Evolutionary conservation across 257 asterid genomes (phyloP), one percentile per base, ranked within the genome.

Genomic region (Ehretia macrophylla): DNA sequence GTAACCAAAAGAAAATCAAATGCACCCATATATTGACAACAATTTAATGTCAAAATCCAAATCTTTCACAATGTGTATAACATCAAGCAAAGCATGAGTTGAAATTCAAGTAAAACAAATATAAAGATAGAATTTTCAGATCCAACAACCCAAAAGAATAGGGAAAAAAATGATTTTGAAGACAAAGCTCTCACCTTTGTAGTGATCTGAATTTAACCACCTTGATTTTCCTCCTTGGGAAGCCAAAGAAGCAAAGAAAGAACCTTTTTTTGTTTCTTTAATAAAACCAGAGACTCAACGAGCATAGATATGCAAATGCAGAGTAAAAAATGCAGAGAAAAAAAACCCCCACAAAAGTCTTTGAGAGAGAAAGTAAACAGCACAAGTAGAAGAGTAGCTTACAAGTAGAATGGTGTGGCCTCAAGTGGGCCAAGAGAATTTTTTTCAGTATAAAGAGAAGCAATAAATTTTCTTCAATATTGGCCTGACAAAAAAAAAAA

Each of bases 291-390:
- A 74, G 74, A 71, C 75, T 67, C 81, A 79, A 77, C 45, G 80
- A 66, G 82, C 89, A 72, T 64, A 76, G 80, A 85, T 75, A 67
- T 22, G 72, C 69, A 86, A 84, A 84, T 84, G 90, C 84, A 56
- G 80, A 56, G 45, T 65, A 6, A 56, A 75, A 80, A 84, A 72
- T 45, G 58, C 38, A 13, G 56, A 13, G 56, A 37, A 19, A 27
- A 17, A 57, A 62, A 56, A 62, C 12, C 3, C 47, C 47, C 16
- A 42, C 11, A 42, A 42, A 42, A 42, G 35, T 27, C 35, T 27
- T 6, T 27, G 10, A 9, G 59, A 46, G 51, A 50, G 54, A 61
- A 68, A 62, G 51, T 21, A 10, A 67, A 66, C 35, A 45, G 14
- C 17, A 27, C 45, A 20, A 59, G 56, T 51, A 32, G 62, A 56